phyloP scores from a whole-genome alignment of 1,284 basidiomycete species.

The Ustilago loliicola region DNA sequence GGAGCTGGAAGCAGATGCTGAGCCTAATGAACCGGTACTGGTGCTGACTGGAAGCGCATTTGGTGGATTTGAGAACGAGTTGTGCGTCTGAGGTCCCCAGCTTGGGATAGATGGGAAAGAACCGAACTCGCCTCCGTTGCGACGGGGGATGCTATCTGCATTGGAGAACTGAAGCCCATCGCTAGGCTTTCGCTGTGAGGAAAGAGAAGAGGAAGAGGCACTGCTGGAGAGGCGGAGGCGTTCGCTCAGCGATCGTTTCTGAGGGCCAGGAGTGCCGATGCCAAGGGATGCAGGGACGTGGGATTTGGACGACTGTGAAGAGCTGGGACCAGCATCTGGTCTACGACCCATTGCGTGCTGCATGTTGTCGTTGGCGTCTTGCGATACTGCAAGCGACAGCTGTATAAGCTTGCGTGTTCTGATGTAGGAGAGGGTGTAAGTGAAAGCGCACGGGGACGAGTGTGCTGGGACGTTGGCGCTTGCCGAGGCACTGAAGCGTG shows the following conservation, averaged over 20 bases:
- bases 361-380: neutral
- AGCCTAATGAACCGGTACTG: constrained; percentile 28
- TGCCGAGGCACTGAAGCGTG: neutral
- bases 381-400: neutral
- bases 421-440: neutral
- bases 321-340: constrained; percentile 3
- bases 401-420: neutral
- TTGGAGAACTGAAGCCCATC: constrained; percentile 32
- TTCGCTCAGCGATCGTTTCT: constrained; percentile 25
- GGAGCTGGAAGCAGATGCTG: constrained; percentile 20
- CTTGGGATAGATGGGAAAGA: constrained; percentile 24
- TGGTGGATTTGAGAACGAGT: constrained; percentile 2
- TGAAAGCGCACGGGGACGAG: neutral
- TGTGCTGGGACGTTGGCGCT: too few species aligned
- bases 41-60: constrained; percentile 16
- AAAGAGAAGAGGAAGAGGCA: constrained; percentile 19
- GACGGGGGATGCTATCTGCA: constrained; percentile 5
- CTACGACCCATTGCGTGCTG: constrained; percentile 9
- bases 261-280: constrained; percentile 20
- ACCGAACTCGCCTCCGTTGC: constrained; percentile 5
- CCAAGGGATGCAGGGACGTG: constrained; percentile 44
- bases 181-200: constrained; percentile 14
- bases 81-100: constrained; percentile 14
- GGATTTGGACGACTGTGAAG: constrained; percentile 7
- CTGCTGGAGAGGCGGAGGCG: constrained; percentile 26